phyloP scores from a whole-genome alignment of 2,329 filamentous ascomycete species.

The Uncinocarpus reesii region DNA sequence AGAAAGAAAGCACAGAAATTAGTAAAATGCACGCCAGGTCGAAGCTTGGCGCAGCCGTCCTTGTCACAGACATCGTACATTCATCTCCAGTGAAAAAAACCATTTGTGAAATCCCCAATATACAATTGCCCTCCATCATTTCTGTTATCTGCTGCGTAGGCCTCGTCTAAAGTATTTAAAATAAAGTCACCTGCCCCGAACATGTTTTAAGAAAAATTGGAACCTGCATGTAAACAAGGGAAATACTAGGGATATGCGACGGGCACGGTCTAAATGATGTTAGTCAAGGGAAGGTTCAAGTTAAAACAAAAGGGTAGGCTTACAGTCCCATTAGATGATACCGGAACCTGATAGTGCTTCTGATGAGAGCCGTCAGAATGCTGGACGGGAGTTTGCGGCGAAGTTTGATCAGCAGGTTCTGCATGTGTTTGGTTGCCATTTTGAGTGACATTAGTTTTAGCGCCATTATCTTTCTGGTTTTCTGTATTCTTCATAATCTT shows the following conservation, averaged over 20 bases:
- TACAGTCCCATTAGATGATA: slow-evolving; percentile 10
- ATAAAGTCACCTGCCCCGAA: neutral
- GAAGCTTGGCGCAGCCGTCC: neutral
- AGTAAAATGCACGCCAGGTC: slow-evolving; percentile 3
- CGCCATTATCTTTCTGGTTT: slow-evolving; percentile 19
- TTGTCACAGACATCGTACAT: slow-evolving; percentile 4
- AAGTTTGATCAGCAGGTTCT: slow-evolving; percentile 12
- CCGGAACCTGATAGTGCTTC: slow-evolving; percentile 7
- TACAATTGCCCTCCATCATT: neutral
- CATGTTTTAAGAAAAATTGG: neutral
- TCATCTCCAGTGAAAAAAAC: slow-evolving; percentile 1
- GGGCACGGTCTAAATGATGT: neutral
- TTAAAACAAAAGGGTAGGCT: neutral
- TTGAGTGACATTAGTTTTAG: slow-evolving; percentile 5
- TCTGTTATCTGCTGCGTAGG: neutral
- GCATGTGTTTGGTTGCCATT: slow-evolving; percentile 16
- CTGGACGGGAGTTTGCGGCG: slow-evolving; percentile 12
- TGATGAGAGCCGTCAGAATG: neutral
- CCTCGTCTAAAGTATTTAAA: neutral
- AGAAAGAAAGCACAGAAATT: neutral
- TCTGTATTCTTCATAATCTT: slow-evolving; percentile 24
- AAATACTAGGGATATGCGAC: neutral
- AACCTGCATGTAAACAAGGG: neutral
- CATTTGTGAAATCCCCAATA: neutral
- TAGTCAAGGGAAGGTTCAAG: neutral